Base-by-base conservation (phyloP, 2,329 filamentous ascomycete species). In the Chaetomiaceae sp. region DNA sequence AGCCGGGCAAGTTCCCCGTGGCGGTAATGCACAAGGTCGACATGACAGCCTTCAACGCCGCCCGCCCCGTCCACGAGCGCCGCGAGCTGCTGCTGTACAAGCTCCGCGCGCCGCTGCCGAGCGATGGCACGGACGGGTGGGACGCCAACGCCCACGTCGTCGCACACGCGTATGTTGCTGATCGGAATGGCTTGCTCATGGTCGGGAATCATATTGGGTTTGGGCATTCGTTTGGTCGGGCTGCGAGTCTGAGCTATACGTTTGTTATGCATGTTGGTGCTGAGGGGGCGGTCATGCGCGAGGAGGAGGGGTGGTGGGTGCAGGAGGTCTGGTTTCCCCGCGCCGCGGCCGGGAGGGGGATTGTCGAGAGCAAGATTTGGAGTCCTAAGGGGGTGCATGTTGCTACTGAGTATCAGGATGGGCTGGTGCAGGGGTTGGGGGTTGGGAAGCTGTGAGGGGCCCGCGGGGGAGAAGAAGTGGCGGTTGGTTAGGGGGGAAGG, bases 11-110 rank as follows among this genome's bases (percentile, higher is more conserved):
- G 0, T 79, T 79, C 50, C 77, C 77, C 7, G 65, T 71, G 0
- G 65, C 79, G 3, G 72, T 78, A 42, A 77, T 79, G 73, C 71
- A 71, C 60, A 79, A 79, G 63, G 77, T 80, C 7, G 76, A 79
- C 58, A 74, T 81, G 71, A 55, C 54, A 0, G 63, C 49, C 0
- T 76, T 68, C 54, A 81, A 80, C 57, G 59, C 62, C 8, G 66
- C 55, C 0, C 70, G 67, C 41, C 63, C 70, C 0, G 51, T 76
- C 7, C 63, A 72, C 4, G 75, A 77, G 31, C 66, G 71, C 5
- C 68, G 73, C 16, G 73, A 81, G 57, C 63, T 80, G 7, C 56
- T 78, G 1, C 56, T 76, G 5, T 80, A 81, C 54, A 72, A 75
- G 0, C 67, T 77, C 2, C 63, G 74, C 2, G 65, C 66, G 43